Evolutionary conservation across 768 basidiomycete genomes (phyloP), one percentile per base, ranked within the genome.

Genomic region (Paxillus involutus): DNA sequence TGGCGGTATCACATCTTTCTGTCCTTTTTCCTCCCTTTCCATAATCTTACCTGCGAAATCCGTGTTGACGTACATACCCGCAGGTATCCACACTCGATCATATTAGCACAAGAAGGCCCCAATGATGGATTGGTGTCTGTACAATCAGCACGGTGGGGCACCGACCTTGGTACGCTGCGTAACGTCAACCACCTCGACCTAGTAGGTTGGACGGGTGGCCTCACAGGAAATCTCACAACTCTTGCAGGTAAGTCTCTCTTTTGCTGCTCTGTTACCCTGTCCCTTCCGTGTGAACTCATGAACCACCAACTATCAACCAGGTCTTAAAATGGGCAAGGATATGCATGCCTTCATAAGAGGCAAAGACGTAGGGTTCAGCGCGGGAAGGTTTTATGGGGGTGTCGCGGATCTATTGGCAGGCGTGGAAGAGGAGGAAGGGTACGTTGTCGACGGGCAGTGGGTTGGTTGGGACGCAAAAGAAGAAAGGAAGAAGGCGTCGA

Each of bases 41-140:
- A 12, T 39, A 10, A 39, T 14, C 37, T n/a, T 14, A 39, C 16
- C 4, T 14, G n/a, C 21, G 21, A 24, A 3, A 7, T 42, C 24
- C 42, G 16, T 17, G 33, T 39, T 55, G 3, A 47, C 44, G 44
- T 40, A 3, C 17, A 11, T 50, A 4, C 6, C 24, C 24, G 6
- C 36, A 71, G 72, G 64, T 89, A 84, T 77, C 84, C 91, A 1
- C 90, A 94, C 65, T 83, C 84, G 7, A 85, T 96, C 29, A 88
- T 94, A 43, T 69, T 86, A 17, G 85, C 88, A 62, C 87, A 89
- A 65, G 94, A 97, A 73, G 96, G 95, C 16, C 84, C 91, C 32
- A 97, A 98, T 63, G 94, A 98, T 68, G 97, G 97, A 1, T 80
- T 99, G 44, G 96, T 99, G 44, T 89, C 87, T 44, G 84, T 96